Conservation (phyloP, 345 rosid genomes). For the Gossypium herbaceum region DNA sequence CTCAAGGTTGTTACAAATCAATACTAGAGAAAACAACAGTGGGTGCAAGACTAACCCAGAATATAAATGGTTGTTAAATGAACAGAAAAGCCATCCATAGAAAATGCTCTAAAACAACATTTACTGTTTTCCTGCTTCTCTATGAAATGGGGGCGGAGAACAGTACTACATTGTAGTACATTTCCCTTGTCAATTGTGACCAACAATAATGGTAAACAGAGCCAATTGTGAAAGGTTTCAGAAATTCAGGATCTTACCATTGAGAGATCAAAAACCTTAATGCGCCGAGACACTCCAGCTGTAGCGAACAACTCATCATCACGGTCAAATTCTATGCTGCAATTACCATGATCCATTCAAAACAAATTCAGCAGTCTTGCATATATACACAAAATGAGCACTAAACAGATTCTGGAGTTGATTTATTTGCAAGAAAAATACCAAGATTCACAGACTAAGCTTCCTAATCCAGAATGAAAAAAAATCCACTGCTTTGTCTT, state of each 20-base stretch:
- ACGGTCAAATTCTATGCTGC: conserved; percentile 98
- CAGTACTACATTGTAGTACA: not conserved
- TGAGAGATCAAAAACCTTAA: conserved; percentile 92
- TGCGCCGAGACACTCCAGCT: conserved; percentile 95
- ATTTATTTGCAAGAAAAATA: not conserved
- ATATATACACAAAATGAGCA: not conserved
- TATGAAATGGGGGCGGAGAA: not conserved
- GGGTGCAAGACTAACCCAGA: not conserved
- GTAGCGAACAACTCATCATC: conserved; percentile 96
- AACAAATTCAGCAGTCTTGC: conserved; percentile 14
- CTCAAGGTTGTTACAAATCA: not conserved
- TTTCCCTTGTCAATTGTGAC: not conserved
- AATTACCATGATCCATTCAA: conserved; percentile 13
- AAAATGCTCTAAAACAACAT: not conserved
- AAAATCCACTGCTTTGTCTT: not conserved
- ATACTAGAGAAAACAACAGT: not conserved
- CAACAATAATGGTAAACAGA: not conserved
- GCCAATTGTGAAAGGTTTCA: not conserved
- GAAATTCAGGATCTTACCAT: conserved; percentile 45
- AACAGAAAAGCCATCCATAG: not conserved
- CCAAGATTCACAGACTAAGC: not conserved
- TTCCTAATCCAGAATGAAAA: not conserved
- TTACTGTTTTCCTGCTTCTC: not conserved
- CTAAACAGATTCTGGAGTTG: not conserved
- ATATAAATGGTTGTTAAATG: not conserved